These are phyloP conservation scores for sunflower (Helianthus annuus) DNA, from an alignment of 129 eudicot species.

Conservation along the genomic window DNA sequence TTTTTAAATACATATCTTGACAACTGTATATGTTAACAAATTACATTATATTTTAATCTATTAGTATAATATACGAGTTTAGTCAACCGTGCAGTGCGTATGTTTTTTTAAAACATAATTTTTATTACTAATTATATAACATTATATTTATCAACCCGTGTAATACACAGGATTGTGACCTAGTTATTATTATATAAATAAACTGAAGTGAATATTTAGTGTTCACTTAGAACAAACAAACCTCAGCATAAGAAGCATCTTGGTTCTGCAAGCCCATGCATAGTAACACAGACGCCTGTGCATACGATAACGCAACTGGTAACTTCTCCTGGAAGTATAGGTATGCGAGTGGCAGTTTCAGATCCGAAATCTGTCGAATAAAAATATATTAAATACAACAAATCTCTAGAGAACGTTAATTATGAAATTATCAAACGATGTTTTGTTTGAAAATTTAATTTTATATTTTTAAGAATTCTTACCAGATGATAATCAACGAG, in stretches of 20 bases:
- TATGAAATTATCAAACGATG: not conserved
- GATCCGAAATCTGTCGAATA: slow-evolving; percentile 58
- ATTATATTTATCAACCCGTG: no score
- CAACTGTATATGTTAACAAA: no score
- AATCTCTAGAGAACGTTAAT: not conserved
- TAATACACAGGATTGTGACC: no score
- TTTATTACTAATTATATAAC: no score
- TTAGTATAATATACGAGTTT: no score
- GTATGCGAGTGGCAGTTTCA: slow-evolving; percentile 57
- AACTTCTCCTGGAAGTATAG: slow-evolving; percentile 71
- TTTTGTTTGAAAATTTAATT: not conserved
- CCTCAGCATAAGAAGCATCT: slow-evolving; percentile 74
- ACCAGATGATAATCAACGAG: slow-evolving; percentile 66
- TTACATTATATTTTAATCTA: no score
- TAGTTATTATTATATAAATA: not conserved
- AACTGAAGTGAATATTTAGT: not conserved
- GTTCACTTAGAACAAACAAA: slow-evolving; percentile 23
- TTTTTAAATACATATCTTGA: no score
- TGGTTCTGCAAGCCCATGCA: slow-evolving; percentile 89
- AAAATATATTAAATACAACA: not conserved
- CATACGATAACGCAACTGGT: slow-evolving; percentile 70
- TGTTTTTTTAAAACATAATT: no score
- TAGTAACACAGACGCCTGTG: slow-evolving; percentile 84
- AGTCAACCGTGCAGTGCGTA: no score
- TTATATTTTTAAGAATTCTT: slow-evolving; percentile 9